Evolutionary conservation across 805 yeast species (phyloP).

Genomic region (Hanseniaspora taiwanica): DNA sequence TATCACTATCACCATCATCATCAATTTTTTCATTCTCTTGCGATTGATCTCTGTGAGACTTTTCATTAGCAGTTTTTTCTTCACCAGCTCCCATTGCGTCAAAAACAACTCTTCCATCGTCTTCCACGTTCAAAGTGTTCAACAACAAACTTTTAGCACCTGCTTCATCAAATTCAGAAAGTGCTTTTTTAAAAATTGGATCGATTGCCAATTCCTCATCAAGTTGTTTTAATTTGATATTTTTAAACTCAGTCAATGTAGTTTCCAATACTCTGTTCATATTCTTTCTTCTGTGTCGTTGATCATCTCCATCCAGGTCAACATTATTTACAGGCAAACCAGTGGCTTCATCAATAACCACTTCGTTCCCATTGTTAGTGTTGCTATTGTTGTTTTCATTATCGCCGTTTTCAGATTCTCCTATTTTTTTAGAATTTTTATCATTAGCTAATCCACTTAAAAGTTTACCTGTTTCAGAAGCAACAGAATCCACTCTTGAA

Average conservation of each 20-base stretch:
- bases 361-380: conserved; percentile 15
- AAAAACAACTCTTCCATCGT: conserved; percentile 44
- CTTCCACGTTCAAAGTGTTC: conserved; percentile 46
- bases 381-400: conserved; percentile 12
- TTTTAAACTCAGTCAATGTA: conserved; percentile 38
- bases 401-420: conserved; percentile 12
- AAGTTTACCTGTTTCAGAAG: conserved; percentile 76
- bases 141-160: conserved; percentile 60
- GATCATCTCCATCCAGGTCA: conserved; percentile 15
- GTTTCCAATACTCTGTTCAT: conserved; percentile 25
- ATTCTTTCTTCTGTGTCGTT: conserved; percentile 16
- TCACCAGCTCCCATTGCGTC: conserved; percentile 37
- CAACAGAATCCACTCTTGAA: conserved; percentile 83
- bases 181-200: conserved; percentile 61
- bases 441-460: conserved; percentile 58
- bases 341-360: conserved; percentile 21
- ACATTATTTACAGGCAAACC: conserved; percentile 18
- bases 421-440: conserved; percentile 14
- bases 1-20: conserved; percentile 7
- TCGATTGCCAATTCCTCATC: conserved; percentile 58
- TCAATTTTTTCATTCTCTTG: conserved; percentile 4
- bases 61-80: conserved; percentile 5
- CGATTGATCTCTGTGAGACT: conserved; percentile 2
- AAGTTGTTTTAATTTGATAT: conserved; percentile 38
- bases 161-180: conserved; percentile 73